Percentiles rank a stretch among this genome's conserved stretches.
phyloP scores from a whole-genome alignment of 2,329 filamentous ascomycete genomes.

The Paraconiothyrium sp. region DNA sequence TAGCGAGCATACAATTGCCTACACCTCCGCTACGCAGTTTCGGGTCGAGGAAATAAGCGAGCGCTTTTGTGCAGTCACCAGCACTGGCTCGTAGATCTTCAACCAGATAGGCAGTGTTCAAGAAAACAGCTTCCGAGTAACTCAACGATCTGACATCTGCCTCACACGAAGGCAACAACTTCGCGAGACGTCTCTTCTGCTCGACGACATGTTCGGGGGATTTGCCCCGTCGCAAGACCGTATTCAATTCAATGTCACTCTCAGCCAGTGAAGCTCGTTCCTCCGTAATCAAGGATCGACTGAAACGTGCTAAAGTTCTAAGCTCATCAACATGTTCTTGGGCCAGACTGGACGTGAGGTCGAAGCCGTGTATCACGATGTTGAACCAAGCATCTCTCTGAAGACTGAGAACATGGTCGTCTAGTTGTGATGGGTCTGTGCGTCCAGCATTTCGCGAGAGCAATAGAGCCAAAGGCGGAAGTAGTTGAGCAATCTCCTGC shows the following conservation, averaged over 20 bases:
- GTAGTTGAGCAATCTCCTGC: slow-evolving; percentile 84
- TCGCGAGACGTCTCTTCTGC: slow-evolving; percentile 81
- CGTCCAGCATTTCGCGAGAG: slow-evolving; percentile 65
- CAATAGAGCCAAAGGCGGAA: slow-evolving; percentile 87
- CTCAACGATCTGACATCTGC: slow-evolving; percentile 82
- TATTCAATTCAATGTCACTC: slow-evolving; percentile 96
- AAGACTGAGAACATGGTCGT: slow-evolving; percentile 67
- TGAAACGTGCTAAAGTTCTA: slow-evolving; percentile 84
- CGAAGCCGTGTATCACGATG: slow-evolving; percentile 92
- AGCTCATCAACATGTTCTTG: slow-evolving; percentile 80
- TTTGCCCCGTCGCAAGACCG: slow-evolving; percentile 86
- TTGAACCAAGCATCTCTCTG: slow-evolving; percentile 98
- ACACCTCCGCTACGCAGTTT: slow-evolving; percentile 73
- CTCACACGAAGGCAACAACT: slow-evolving; percentile 78
- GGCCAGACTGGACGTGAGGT: slow-evolving; percentile 75
- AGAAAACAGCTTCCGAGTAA: slow-evolving; percentile 90
- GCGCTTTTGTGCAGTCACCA: slow-evolving; percentile 87
- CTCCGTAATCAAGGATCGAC: slow-evolving; percentile 85
- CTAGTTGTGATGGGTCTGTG: slow-evolving; percentile 68
- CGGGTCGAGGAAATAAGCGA: slow-evolving; percentile 95
- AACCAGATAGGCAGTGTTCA: slow-evolving; percentile 89
- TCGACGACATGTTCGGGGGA: slow-evolving; percentile 78
- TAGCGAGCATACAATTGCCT: slow-evolving; percentile 69
- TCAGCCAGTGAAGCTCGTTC: slow-evolving; percentile 90
- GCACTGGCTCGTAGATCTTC: slow-evolving; percentile 86